Conservation (phyloP, 2,329 filamentous ascomycete species). For the Colletotrichum liriopes region DNA sequence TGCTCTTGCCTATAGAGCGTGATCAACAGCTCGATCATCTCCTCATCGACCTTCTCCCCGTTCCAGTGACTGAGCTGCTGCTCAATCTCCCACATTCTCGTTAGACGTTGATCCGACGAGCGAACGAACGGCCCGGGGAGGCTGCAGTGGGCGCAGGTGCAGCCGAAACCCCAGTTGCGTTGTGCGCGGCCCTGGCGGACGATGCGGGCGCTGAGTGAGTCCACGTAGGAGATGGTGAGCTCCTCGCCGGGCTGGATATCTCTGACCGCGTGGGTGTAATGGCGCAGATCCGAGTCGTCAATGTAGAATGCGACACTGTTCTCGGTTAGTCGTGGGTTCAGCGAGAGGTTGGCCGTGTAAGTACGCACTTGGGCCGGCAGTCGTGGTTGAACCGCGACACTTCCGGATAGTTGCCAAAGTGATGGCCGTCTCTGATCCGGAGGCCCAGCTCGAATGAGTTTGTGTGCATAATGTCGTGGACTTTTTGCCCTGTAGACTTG, state of each 20-base stretch:
- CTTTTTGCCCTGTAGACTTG: slow-evolving; percentile 46
- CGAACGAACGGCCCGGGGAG: slow-evolving; percentile 42
- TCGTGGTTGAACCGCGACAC: slow-evolving; percentile 54
- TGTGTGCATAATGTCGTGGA: slow-evolving; percentile 51
- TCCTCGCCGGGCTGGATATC: slow-evolving; percentile 54
- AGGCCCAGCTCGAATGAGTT: slow-evolving; percentile 51
- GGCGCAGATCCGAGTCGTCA: slow-evolving; percentile 51
- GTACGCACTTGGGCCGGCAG: slow-evolving; percentile 53
- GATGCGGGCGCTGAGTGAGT: slow-evolving; percentile 34
- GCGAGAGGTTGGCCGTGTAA: neutral
- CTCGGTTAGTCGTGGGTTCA: slow-evolving; percentile 47
- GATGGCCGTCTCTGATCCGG: slow-evolving; percentile 43
- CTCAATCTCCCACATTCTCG: slow-evolving; percentile 44
- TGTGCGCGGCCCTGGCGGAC: slow-evolving; percentile 47
- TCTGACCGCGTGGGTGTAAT: slow-evolving; percentile 54
- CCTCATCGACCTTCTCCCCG: slow-evolving; percentile 40
- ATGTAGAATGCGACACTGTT: slow-evolving; percentile 48
- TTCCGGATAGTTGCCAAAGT: slow-evolving; percentile 45
- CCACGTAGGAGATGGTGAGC: slow-evolving; percentile 53
- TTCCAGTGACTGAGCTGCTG: slow-evolving; percentile 39
- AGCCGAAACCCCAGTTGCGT: slow-evolving; percentile 49
- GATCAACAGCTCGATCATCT: slow-evolving; percentile 43
- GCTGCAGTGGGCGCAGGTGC: slow-evolving; percentile 47
- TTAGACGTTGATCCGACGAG: slow-evolving; percentile 45
- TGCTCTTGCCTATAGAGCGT: slow-evolving; percentile 45